Percentiles rank a stretch among this genome's conserved stretches.
Conservation (phyloP, 2,329 filamentous ascomycete genomes). For the Fusarium foetens region DNA sequence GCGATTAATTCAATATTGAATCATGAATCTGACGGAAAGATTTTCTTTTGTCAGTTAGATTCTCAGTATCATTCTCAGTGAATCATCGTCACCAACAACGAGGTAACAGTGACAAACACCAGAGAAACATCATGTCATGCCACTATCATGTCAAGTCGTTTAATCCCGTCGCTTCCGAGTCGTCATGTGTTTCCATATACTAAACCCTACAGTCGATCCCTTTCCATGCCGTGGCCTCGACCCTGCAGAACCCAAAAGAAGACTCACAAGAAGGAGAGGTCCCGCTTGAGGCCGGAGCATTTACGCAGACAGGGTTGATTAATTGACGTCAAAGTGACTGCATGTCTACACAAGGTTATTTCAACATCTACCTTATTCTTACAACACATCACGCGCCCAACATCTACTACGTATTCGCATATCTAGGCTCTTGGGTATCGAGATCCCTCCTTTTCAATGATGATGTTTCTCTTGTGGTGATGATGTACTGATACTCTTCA, state of each 20-base stretch:
- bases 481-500: not conserved
- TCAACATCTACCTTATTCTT: constrained; percentile 4
- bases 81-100: not conserved
- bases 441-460: not conserved
- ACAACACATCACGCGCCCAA: not conserved
- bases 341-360: constrained; percentile 16
- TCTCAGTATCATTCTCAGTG: not conserved
- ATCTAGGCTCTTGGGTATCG: not conserved
- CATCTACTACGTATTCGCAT: not conserved
- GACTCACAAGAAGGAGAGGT: not conserved
- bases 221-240: not conserved
- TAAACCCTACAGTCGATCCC: constrained; percentile 30
- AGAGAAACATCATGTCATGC: constrained; percentile 13
- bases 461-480: not conserved
- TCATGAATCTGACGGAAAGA: not conserved
- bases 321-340: constrained; percentile 41
- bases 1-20: not conserved
- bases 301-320: not conserved
- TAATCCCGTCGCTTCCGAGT: constrained; percentile 23
- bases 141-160: constrained; percentile 5
- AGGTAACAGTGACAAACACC: constrained; percentile 5
- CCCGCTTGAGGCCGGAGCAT: constrained; percentile 4
- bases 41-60: not conserved
- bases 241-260: constrained; percentile 1
- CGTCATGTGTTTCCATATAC: constrained; percentile 21